Conservation (phyloP, 176 grass and related monocot species). For the Lolium multiflorum region DNA sequence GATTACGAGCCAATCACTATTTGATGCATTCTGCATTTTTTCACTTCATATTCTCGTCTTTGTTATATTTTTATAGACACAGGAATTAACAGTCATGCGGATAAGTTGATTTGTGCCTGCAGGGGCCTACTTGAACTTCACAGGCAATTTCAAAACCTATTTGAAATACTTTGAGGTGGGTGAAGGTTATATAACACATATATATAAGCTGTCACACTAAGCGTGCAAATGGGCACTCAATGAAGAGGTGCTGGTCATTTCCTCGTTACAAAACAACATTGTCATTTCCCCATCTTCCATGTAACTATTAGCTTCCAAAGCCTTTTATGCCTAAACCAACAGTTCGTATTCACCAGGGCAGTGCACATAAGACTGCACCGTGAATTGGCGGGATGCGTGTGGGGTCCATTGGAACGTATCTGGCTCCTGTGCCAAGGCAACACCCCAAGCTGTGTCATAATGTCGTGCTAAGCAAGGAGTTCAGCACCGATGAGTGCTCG, state of each 20-base stretch:
- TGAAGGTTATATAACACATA: background rate
- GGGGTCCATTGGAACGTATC: background rate
- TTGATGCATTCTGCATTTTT: background rate
- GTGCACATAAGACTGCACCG: background rate
- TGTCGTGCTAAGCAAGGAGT: background rate
- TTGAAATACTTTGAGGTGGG: background rate
- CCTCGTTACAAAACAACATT: background rate
- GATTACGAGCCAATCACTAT: background rate
- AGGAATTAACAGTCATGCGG: background rate
- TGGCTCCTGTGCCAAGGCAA: background rate
- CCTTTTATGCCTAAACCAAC: background rate
- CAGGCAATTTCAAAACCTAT: background rate
- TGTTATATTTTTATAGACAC: background rate
- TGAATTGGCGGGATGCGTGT: background rate
- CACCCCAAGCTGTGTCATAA: background rate
- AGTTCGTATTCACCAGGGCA: background rate
- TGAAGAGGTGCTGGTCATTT: background rate
- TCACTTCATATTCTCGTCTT: background rate
- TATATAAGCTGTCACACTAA: background rate
- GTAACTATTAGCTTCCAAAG: background rate
- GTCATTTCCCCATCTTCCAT: background rate
- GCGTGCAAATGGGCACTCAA: background rate
- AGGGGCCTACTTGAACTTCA: background rate
- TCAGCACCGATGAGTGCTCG: background rate
- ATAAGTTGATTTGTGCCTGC: slow-evolving; percentile 17